Evolutionary conservation across 768 basidiomycete genomes (phyloP), one percentile per base, ranked within the genome.

Genomic region (Rhizopogon vulgaris): DNA sequence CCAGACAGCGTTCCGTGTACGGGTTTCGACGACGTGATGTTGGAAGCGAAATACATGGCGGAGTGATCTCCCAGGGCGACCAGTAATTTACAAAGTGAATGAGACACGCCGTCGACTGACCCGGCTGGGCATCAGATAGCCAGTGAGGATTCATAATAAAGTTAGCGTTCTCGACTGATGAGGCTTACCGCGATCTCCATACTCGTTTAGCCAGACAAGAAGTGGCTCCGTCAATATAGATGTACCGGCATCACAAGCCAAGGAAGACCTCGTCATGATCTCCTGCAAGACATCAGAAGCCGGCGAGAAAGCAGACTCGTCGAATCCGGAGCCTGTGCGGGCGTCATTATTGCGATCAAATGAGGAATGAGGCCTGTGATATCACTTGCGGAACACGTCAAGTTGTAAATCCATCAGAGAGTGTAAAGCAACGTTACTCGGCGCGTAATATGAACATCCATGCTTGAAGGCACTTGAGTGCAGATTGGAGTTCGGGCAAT

Each of bases 11-110:
- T 62, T n/a, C 70, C 66, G 1, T 64, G 55, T 1, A 78, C 73
- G 0, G 64, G 66, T 1, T 62, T 57, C 4, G 71, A 60, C 0
- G 80, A 80, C 1, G 82, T 75, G 49, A 94, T 78, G 58, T 87
- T 78, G 6, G 76, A 61, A 4, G 90, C 87, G 49, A 94, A 73
- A 68, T 90, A 94, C 12, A 77, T 69, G 1, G 85, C 80, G 2
- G 91, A 94, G 65, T 94, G 93, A 56, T 96, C 93, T 0, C 92
- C 88, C 1, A 95, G 68, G 0, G 88, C 87, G 0, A 80, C 79
- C 5, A 95, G 72, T 12, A 96, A 77, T 64, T 90, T 90, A 71
- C 87, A 90, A 4, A 93, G 65, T 0, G 86, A 87, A 57, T 80
- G 83, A 0, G 87, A 78, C 2, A 81, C 65, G 14, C 83, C 80